A percentile compares a stretch with the other conserved stretches of the same genome.
These are phyloP conservation scores for Brassica balearica DNA, from an alignment of 441 rosid species.

Conservation along the genomic window DNA sequence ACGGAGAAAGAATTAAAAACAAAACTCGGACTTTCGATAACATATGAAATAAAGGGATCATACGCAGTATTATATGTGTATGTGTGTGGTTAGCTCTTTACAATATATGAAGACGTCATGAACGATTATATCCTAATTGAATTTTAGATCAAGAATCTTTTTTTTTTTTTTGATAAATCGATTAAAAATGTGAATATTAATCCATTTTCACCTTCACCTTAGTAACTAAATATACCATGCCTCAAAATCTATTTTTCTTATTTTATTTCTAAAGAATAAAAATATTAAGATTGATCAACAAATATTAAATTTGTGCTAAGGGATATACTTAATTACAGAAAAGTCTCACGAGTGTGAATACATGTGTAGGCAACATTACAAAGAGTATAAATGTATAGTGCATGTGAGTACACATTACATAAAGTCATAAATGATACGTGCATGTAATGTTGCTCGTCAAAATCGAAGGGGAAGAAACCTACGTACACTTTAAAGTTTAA, in stretches of 20 bases:
- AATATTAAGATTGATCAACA: not conserved
- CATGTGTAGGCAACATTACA: not conserved
- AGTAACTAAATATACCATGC: not conserved
- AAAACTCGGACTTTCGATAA: not conserved
- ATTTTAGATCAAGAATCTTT: not conserved
- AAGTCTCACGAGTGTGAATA: not conserved
- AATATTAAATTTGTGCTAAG: not conserved
- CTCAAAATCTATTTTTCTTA: not conserved
- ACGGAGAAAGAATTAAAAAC: not conserved
- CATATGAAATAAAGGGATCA: not conserved
- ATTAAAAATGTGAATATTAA: not conserved
- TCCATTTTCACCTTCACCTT: not conserved
- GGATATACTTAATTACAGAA: not conserved
- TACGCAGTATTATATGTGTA: not conserved
- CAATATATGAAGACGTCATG: not conserved
- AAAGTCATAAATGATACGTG: not conserved
- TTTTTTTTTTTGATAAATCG: not conserved
- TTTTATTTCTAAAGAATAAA: not conserved
- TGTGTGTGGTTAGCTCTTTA: not conserved
- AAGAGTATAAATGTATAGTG: not conserved
- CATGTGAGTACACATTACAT: not conserved
- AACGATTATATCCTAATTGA: not conserved
- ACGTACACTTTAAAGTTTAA: slow-evolving; percentile 3
- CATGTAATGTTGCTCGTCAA: slow-evolving; percentile 9
- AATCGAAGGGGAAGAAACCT: not conserved